Base-by-base conservation (phyloP, 2,329 filamentous ascomycete genomes). In the Sporothrix curviconia region DNA sequence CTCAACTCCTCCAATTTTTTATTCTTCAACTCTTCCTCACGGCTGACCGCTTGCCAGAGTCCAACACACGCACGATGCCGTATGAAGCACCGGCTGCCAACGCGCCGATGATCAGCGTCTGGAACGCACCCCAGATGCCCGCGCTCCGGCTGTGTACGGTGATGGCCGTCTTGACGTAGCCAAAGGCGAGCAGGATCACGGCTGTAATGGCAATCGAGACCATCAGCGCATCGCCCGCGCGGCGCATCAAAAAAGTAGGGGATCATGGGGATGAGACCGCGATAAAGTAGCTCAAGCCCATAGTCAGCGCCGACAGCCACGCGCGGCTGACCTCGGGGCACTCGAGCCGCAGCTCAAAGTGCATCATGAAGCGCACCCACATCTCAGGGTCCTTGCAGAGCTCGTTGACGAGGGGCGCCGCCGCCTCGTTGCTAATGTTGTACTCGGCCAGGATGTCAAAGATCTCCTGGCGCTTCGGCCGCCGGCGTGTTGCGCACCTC, bases 211-310 rank as follows among this genome's bases (percentile, higher is more conserved):
- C 76, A 25, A 86, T 76, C 24, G 82, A 85, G 59, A 82, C 79
- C 36, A 78, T 75, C 52, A 91, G 71, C 0, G 78, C 79, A n/a
- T 73, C 65, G 24, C 68, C 67, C 7, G 80, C 72, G 22, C 68
- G 67, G 14, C 63, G 59, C 67, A 80, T 73, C 62, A 86, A 74
- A 62, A n/a, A 89, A 84, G 71, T 90, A 90, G 0, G 86, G 86
- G 42, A 87, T 70, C 64, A 89, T 77, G 14, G 86, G 86, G n/a
- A 89, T 78, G 55, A 89, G 74, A 0, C 86, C 86, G 19, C 86
- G 22, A 89, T 69, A 54, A 89, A 84, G 68, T 90, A 90, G 36
- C 84, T 84, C 15, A 83, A 65, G 0, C 85, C 83, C 64, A 90
- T 86, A 8, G 83, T 88, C 25, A 84, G 62, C 2, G 84, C 86